Evolutionary conservation across 495 filamentous ascomycete genomes (phyloP).

Genomic region (Aspergillus heteromorphus): DNA sequence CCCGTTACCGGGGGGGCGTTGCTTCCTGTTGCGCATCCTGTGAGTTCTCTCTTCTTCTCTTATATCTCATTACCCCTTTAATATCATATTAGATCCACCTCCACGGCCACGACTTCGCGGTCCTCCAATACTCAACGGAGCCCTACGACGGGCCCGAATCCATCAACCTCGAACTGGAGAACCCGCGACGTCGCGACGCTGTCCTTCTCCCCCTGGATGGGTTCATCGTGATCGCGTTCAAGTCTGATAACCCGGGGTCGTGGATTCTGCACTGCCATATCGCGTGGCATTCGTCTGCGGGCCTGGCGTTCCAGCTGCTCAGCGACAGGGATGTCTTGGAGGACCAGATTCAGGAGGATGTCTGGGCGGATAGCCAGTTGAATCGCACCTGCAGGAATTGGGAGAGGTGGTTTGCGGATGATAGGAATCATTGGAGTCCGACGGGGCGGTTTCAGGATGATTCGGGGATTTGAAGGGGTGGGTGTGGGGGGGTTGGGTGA

Average conservation of each 20-base stretch:
- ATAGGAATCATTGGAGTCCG: not conserved
- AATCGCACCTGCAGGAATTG: slow-evolving; percentile 2
- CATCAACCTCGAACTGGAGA: slow-evolving; percentile 6
- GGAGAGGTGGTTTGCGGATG: not conserved
- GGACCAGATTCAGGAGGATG: not conserved
- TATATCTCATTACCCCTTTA: not conserved
- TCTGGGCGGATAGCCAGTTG: not conserved
- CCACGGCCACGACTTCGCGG: slow-evolving; percentile 67
- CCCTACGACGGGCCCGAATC: slow-evolving; percentile 39
- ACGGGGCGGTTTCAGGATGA: slow-evolving; percentile 8
- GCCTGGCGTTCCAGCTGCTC: slow-evolving; percentile 33
- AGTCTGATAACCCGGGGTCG: slow-evolving; percentile 53
- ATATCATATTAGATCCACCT: slow-evolving; percentile 54
- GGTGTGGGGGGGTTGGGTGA: too few relatives aligned
- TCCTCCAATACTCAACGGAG: slow-evolving; percentile 7
- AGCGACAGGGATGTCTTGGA: slow-evolving; percentile 17
- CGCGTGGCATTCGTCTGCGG: slow-evolving; percentile 33
- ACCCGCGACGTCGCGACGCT: slow-evolving; percentile 40
- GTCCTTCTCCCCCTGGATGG: slow-evolving; percentile 37
- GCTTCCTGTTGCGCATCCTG: slow-evolving; percentile 1
- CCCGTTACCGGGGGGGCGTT: not conserved
- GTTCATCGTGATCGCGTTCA: slow-evolving; percentile 53
- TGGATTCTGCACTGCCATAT: slow-evolving; percentile 45
- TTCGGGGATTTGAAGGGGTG: slow-evolving; percentile 2
- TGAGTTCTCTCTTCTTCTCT: slow-evolving; percentile 25